phyloP scores from a whole-genome alignment of 148 eudicot species.

The Rhododendron williamsianum region DNA sequence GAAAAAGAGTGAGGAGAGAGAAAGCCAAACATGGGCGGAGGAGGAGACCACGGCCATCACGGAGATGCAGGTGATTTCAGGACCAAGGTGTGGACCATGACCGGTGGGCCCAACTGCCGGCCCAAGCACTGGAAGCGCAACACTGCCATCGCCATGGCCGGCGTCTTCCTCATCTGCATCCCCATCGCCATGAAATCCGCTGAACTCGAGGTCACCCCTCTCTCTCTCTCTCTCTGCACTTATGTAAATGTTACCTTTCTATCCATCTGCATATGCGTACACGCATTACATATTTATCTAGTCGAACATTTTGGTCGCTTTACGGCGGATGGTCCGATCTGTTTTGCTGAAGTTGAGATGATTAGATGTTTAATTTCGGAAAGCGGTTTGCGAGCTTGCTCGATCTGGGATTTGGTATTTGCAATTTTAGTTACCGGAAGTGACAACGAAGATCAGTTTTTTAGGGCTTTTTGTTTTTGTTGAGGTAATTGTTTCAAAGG shows the following conservation, averaged over 20 bases:
- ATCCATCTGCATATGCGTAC: background rate
- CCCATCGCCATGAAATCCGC: constrained; percentile 92
- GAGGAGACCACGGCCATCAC: constrained; percentile 50
- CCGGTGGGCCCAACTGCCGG: constrained; percentile 85
- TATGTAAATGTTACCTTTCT: background rate
- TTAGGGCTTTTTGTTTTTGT: background rate
- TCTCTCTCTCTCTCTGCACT: background rate
- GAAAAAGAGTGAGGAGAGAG: constrained; percentile 11
- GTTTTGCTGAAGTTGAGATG: background rate
- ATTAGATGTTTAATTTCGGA: background rate
- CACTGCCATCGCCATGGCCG: constrained; percentile 79
- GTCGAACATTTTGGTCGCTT: background rate
- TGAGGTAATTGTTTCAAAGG: background rate
- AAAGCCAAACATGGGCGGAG: constrained; percentile 25
- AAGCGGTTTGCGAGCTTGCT: background rate
- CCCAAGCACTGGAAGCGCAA: constrained; percentile 92
- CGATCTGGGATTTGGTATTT: no score
- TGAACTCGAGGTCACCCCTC: constrained; percentile 58
- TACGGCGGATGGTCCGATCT: background rate
- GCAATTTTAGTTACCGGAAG: background rate
- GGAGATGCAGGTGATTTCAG: constrained; percentile 68
- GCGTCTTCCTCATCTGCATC: constrained; percentile 72
- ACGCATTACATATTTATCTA: background rate
- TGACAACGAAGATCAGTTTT: background rate
- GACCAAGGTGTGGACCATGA: constrained; percentile 78